These are phyloP conservation scores for Cunninghamia lanceolata DNA, from an alignment of 75 land plant genomes.

Conservation along the genomic window DNA sequence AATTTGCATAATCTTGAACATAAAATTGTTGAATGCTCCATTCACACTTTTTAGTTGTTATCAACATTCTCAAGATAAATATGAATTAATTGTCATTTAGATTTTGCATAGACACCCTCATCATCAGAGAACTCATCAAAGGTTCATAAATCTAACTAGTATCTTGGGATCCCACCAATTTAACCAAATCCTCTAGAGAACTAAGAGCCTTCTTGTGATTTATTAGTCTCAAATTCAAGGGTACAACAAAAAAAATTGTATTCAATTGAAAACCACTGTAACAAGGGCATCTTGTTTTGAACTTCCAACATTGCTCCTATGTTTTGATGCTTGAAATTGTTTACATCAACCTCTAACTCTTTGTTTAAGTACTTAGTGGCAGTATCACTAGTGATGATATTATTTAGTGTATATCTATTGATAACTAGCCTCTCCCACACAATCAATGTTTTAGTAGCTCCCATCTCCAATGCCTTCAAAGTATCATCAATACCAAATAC, in stretches of 20 bases:
- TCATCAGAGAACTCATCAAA: slow-evolving; percentile 51
- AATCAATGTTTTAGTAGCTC: slow-evolving; percentile 50
- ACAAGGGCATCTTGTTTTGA: slow-evolving; percentile 36
- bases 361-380: slow-evolving; percentile 48
- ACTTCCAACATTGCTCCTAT: slow-evolving; percentile 42
- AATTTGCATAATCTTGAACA: background rate
- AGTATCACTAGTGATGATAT: slow-evolving; percentile 35
- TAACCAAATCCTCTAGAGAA: slow-evolving; percentile 57
- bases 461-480: slow-evolving; percentile 56
- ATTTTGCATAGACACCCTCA: slow-evolving; percentile 35
- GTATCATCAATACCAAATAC: slow-evolving; percentile 62
- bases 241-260: slow-evolving; percentile 54
- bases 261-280: slow-evolving; percentile 64
- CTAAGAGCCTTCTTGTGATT: slow-evolving; percentile 55
- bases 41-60: background rate
- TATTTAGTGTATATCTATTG: slow-evolving; percentile 37
- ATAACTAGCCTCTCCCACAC: slow-evolving; percentile 64
- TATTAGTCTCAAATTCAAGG: slow-evolving; percentile 58
- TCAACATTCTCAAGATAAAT: background rate
- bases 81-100: slow-evolving; percentile 24
- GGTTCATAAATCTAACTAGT: slow-evolving; percentile 54
- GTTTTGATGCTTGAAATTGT: slow-evolving; percentile 33
- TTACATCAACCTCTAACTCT: slow-evolving; percentile 20
- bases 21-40: background rate
- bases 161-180: slow-evolving; percentile 50